Conservation (phyloP, 345 rosid genomes). For the Citrus mangshanensis region DNA sequence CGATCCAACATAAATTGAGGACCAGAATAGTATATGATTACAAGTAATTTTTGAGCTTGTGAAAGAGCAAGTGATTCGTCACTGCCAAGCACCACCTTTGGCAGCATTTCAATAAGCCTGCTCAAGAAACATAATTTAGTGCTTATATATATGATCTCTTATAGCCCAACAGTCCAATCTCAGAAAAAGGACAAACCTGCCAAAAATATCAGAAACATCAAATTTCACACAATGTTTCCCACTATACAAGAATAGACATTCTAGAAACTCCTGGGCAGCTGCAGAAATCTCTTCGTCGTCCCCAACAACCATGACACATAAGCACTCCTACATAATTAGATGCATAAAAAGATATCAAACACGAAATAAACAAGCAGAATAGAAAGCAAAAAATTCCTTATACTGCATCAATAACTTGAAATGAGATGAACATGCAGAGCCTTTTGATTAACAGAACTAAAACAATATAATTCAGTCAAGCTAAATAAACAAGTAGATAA, state of each 20-base stretch:
- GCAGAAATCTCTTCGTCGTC: constrained; percentile 64
- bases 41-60: constrained; percentile 76
- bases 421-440: constrained; percentile 1
- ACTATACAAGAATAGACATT: constrained; percentile 41
- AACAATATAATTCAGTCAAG: neutral
- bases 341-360: constrained; percentile 14
- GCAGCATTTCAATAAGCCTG: constrained; percentile 88
- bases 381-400: neutral
- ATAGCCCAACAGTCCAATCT: constrained; percentile 4
- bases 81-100: constrained; percentile 68
- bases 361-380: neutral
- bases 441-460: constrained; percentile 7
- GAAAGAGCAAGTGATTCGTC: constrained; percentile 70
- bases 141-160: constrained; percentile 4
- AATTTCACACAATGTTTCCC: constrained; percentile 36
- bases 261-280: constrained; percentile 64
- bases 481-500: neutral
- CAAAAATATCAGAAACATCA: constrained; percentile 61
- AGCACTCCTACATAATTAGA: constrained; percentile 70
- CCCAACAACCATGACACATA: constrained; percentile 75
- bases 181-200: constrained; percentile 49
- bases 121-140: constrained; percentile 10
- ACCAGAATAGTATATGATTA: constrained; percentile 75
- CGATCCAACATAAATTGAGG: constrained; percentile 65
- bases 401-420: constrained; percentile 7